Conservation (phyloP, 768 basidiomycete genomes). For the Albatrellus ellisii region DNA sequence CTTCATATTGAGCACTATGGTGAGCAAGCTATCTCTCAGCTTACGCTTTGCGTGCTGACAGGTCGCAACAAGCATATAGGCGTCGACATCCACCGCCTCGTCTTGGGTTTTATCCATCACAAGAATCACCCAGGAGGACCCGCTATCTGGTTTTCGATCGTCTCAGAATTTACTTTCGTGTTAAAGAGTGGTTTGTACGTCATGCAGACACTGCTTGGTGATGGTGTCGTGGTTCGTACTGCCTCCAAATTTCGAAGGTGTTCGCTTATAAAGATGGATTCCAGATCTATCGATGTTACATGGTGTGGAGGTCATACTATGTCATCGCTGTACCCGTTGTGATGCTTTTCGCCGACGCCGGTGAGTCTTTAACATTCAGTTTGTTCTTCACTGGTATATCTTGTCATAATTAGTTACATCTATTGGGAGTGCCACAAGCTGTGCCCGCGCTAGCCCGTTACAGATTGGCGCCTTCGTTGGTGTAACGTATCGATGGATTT, state of each 20-base stretch:
- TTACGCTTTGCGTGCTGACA: neutral
- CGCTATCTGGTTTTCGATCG: conserved; percentile 15
- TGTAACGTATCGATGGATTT: conserved; percentile 15
- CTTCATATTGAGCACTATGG: conserved; percentile 20
- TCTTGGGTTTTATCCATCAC: conserved; percentile 15
- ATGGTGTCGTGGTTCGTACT: neutral
- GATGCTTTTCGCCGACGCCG: conserved; percentile 7
- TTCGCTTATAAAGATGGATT: neutral
- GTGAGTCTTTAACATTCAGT: conserved; percentile 7
- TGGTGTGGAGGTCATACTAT: conserved; percentile 17
- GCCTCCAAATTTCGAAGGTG: neutral
- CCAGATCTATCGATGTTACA: conserved; percentile 19
- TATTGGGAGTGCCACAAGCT: conserved; percentile 13
- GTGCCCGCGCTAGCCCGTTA: conserved; percentile 9
- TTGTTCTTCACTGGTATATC: neutral
- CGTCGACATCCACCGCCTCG: neutral
- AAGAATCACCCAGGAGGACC: conserved; percentile 15
- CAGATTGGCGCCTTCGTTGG: conserved; percentile 9
- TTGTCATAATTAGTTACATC: conserved; percentile 2
- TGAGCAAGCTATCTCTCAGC: conserved; percentile 6
- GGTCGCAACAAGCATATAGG: neutral
- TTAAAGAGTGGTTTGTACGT: conserved; percentile 16
- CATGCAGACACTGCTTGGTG: neutral
- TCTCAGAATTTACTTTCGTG: conserved; percentile 18
- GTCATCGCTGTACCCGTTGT: conserved; percentile 14